Evolutionary conservation across 495 filamentous ascomycete species (phyloP).

Genomic region (Penicillium coprophilum): DNA sequence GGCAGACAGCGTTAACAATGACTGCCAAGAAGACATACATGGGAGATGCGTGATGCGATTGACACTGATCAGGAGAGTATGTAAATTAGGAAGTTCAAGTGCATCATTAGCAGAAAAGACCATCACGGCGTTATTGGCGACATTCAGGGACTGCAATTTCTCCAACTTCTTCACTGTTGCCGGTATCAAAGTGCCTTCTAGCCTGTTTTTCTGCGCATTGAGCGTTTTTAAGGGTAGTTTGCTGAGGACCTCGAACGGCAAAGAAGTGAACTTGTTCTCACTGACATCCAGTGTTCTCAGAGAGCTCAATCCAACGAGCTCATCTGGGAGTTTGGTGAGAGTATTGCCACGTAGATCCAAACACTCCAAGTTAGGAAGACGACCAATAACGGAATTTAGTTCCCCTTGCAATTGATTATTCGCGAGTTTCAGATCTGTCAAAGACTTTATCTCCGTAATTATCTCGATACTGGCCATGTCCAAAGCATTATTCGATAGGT

Average conservation of each 20-base stretch:
- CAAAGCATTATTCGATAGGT: conserved; percentile 82
- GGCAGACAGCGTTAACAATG: conserved; percentile 67
- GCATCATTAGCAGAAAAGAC: conserved; percentile 47
- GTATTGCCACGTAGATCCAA: conserved; percentile 81
- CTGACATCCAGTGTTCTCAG: conserved; percentile 75
- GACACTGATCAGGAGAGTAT: conserved; percentile 66
- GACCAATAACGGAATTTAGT: conserved; percentile 56
- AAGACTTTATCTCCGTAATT: conserved; percentile 63
- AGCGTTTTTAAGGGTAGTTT: conserved; percentile 72
- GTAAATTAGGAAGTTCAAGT: conserved; percentile 68
- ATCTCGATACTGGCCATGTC: conserved; percentile 66
- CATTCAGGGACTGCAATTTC: conserved; percentile 69
- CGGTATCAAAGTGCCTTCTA: conserved; percentile 70
- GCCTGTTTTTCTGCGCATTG: conserved; percentile 72
- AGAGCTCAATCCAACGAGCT: conserved; percentile 59
- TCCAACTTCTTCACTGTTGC: conserved; percentile 54
- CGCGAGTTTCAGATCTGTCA: conserved; percentile 79
- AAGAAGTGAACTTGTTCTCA: conserved; percentile 65
- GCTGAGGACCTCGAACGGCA: conserved; percentile 69
- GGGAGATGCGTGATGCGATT: conserved; percentile 76
- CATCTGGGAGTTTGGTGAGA: conserved; percentile 70
- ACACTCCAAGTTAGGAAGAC: conserved; percentile 66
- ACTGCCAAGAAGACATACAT: conserved; percentile 66
- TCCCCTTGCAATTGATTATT: conserved; percentile 72
- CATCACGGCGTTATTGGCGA: conserved; percentile 72